Base-by-base conservation (phyloP, 2,329 filamentous ascomycete genomes). In the Neonectria ditissima region DNA sequence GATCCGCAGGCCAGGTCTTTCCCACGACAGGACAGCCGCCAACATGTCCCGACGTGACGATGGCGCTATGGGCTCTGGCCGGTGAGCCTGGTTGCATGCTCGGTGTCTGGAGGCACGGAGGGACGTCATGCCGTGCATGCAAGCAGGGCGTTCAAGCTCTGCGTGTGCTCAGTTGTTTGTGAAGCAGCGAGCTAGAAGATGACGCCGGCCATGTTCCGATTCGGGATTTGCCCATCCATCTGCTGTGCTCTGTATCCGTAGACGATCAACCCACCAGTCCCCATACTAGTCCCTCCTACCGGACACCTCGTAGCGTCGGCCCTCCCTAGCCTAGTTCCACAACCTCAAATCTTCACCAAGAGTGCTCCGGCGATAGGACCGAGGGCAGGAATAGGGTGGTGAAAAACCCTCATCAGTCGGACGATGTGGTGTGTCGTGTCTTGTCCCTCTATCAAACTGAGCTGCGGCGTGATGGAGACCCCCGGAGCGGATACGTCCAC, bases 391-490 rank as follows among this genome's bases (percentile, higher is more conserved):
- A 51, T 59, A 65, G 56, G 59, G 61, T 57, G 55, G 54, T 63
- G 32, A 64, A 72, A 59, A 62, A 45, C 63, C 48, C 55, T 62
- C 63, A 58, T 37, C 37, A 55, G 47, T 55, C 34, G 34, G 24
- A 63, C 44, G 14, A 66, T n/a, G 26, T 60, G 50, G 45, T 52
- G 62, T 69, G 45, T 55, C 55, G 53, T 59, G 60, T 54, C 62
- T 53, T 28, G 53, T 39, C 48, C 37, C 51, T 47, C 45, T 54
- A 60, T 55, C 50, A 65, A 60, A 52, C 47, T 63, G 64, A 69
- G 58, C 66, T 68, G 69, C 64, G 62, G 48, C 63, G 54, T 24
- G 55, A 72, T 66, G 70, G 69, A 69, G 66, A 62, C 65, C 55
- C 55, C 44, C 47, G 44, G 30, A 32, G 32, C 45, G 59, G 62